Base-by-base conservation (phyloP, 1,284 basidiomycete genomes). In the Ceratobasidium sp. region DNA sequence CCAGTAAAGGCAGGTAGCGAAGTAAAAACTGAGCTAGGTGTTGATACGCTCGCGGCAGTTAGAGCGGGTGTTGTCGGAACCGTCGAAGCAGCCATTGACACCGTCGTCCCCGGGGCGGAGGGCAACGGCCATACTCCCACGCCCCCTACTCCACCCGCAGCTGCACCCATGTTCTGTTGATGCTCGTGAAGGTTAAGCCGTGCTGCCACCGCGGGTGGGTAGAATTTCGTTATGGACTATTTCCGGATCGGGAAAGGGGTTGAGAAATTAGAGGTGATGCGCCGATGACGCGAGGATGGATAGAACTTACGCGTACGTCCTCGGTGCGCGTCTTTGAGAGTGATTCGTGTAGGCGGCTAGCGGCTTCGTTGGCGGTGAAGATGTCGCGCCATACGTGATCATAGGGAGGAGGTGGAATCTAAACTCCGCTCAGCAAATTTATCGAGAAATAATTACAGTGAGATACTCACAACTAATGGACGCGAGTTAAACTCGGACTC, bases 311-410 rank as follows among this genome's bases (percentile, higher is more conserved):
- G 47, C 47, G 51, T 0, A 73, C 69, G 31, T 73, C 69, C 17
- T 73, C 69, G 31, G 44, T 57, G 56, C 69, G 56, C 22, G 57
- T 62, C 14, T 56, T 31, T n/a, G 17, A 50, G 22, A 71, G 56
- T 14, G 67, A 54, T 15, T 44, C 56, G 15, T 48, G 47, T 9
- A 73, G 59, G 41, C 57, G 24, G 22, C 14, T 2, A 6, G 57
- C 69, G 15, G 69, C 69, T 6, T 14, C 44, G 36, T 73, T 73
- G 29, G 69, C 69, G 0, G 31, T 41, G 47, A 51, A 53, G 24
- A 73, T 73, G 45, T 73, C 69, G 47, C 50, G 57, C 69, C 69
- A 73, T 17, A 73, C 50, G 48, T 73, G 56, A 14, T 73, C 69
- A 48, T 62, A 62, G 0, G 69, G 57, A 8, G 69, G 69, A 36